These are phyloP conservation scores for Kickxella alabastrina DNA, from an alignment of 192 early-diverging fungal genomes.

Conservation along the genomic window DNA sequence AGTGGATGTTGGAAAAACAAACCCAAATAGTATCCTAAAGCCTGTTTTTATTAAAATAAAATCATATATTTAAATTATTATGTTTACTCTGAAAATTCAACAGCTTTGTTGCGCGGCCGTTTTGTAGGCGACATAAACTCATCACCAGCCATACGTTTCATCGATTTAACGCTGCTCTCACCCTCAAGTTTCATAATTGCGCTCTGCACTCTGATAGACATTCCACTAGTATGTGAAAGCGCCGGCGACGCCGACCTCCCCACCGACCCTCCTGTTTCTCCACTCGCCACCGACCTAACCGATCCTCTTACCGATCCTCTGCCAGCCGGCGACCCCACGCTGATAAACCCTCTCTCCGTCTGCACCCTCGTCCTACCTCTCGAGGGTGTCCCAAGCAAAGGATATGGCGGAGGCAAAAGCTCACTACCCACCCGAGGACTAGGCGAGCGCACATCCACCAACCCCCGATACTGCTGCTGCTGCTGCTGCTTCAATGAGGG, in stretches of 20 bases:
- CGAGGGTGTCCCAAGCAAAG: background rate
- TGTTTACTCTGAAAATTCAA: background rate
- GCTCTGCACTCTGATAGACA: slow-evolving; percentile 31
- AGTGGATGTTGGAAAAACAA: too few species aligned
- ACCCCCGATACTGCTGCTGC: background rate
- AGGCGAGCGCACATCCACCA: background rate
- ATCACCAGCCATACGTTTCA: background rate
- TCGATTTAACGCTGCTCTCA: background rate
- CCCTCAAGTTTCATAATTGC: slow-evolving; percentile 34
- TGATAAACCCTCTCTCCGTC: slow-evolving; percentile 40
- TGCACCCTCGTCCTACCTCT: slow-evolving; percentile 23
- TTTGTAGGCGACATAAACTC: slow-evolving; percentile 28
- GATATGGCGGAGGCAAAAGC: too few species aligned
- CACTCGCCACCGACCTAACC: too few species aligned
- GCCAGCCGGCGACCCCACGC: slow-evolving; percentile 17
- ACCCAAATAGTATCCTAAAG: too few species aligned
- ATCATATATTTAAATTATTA: background rate
- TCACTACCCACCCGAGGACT: background rate
- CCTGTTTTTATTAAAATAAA: slow-evolving; percentile 7
- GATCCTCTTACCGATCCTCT: too few species aligned
- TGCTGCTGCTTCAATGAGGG: slow-evolving; percentile 2
- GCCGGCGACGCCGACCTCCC: slow-evolving; percentile 35
- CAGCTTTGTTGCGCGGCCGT: slow-evolving; percentile 27
- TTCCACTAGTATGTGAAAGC: slow-evolving; percentile 29
- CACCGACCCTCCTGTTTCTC: too few species aligned